Base-by-base conservation (phyloP, 495 filamentous ascomycete species). In the Gamarada debralockiae region DNA sequence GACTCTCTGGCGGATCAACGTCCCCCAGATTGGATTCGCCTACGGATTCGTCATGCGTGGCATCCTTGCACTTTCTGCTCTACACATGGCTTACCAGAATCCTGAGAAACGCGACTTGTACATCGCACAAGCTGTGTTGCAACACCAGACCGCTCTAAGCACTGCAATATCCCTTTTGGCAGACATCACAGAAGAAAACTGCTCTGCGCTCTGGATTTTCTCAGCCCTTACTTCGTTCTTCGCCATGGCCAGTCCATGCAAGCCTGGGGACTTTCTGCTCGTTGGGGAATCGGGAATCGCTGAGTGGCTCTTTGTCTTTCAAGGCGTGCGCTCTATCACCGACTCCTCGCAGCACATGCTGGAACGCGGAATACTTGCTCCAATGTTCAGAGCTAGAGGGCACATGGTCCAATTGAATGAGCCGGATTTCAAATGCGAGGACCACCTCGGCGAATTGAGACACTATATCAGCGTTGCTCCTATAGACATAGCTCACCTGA, bases 1-100 rank as follows among this genome's bases (percentile, higher is more conserved):
- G 40, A 55, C 61, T 33, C 66, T 73, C 34, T 73, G 66, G 64
- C 60, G 67, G n/a, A 58, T 67, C 7, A 62, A 70, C 46, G 66
- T 57, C 22, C 50, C 58, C 5, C 53, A 70, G 10, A 61, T 74
- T 37, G 80, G 73, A 2, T 63, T 82, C 1, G 47, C 59, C 20
- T 70, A 77, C 56, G 71, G 75, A 48, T 82, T 78, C 56, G 67
- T 82, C 20, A 75, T 82, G 71, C 71, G 73, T 33, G 71, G 78
- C 33, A 70, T 84, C 10, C 65, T 84, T 27, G 52, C 60, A 12
- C 51, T 81, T 15, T 75, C 74, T 3, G 72, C 78, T 5, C 63
- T 82, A 23, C 80, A 84, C 54, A 67, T 80, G 0, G 78, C 79
- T 53, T 73, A 59, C 48, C 70, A 47, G 56, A 70, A 49, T 49